Conservation (phyloP, 805 yeast genomes). For the Saturnispora galanensis region DNA sequence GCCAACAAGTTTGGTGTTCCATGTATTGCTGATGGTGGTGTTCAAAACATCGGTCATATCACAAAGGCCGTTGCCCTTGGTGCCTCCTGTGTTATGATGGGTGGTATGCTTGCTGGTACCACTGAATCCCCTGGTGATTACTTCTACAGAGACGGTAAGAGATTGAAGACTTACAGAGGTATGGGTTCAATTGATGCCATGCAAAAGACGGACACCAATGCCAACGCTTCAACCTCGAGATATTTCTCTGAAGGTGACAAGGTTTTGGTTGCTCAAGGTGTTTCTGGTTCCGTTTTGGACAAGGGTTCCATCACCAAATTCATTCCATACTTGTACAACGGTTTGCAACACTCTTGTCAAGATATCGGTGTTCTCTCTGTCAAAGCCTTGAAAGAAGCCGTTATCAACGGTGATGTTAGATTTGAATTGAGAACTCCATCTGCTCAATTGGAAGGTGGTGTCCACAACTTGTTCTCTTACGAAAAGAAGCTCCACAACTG, state of each 20-base stretch:
- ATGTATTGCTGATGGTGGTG: slow-evolving; percentile 99
- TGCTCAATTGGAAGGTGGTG: slow-evolving; percentile 98
- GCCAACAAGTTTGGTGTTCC: slow-evolving; percentile 96
- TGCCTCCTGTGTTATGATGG: slow-evolving; percentile 98
- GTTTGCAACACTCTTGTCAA: slow-evolving; percentile 97
- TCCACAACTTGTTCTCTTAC: slow-evolving; percentile 89
- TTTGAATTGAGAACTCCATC: slow-evolving; percentile 98
- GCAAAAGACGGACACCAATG: slow-evolving; percentile 81
- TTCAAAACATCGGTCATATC: slow-evolving; percentile 96
- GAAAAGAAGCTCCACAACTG: slow-evolving; percentile 95
- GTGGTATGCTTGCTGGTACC: slow-evolving; percentile 98
- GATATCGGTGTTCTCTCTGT: slow-evolving; percentile 83
- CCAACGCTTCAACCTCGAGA: slow-evolving; percentile 96
- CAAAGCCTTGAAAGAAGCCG: slow-evolving; percentile 50
- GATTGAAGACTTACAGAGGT: slow-evolving; percentile 96
- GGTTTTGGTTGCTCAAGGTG: slow-evolving; percentile 98
- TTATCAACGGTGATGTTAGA: slow-evolving; percentile 63
- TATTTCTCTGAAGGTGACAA: slow-evolving; percentile 94
- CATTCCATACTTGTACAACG: slow-evolving; percentile 87
- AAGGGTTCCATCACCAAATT: slow-evolving; percentile 92
- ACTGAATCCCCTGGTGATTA: slow-evolving; percentile 97
- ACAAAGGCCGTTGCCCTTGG: slow-evolving; percentile 95
- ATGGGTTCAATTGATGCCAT: slow-evolving; percentile 99
- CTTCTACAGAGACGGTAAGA: slow-evolving; percentile 95
- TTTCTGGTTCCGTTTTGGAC: slow-evolving; percentile 92